These are phyloP conservation scores for Polytrichum commune DNA, from an alignment of 225 moss, liverwort and hornwort species.

Conservation along the genomic window DNA sequence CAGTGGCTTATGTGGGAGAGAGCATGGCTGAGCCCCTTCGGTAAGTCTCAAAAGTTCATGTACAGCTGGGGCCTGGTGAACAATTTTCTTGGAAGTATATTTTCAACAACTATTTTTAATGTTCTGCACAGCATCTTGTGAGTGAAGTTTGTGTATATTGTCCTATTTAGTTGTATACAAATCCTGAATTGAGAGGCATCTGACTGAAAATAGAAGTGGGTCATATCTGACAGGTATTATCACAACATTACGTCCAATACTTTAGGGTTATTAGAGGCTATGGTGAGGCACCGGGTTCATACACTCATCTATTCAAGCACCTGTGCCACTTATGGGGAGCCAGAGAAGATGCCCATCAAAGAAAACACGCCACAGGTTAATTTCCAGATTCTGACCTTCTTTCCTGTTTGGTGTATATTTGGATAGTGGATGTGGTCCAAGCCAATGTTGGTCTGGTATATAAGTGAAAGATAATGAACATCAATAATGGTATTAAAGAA, in stretches of 20 bases:
- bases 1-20: slow-evolving; percentile 93
- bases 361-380: slow-evolving; percentile 74
- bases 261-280: slow-evolving; percentile 73
- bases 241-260: slow-evolving; percentile 94
- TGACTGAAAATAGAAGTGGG: too few relatives aligned
- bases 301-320: slow-evolving; percentile 94
- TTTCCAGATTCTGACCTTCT: background rate
- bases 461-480: too few relatives aligned
- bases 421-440: background rate
- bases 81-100: background rate
- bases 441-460: background rate
- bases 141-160: too few relatives aligned
- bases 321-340: slow-evolving; percentile 96
- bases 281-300: slow-evolving; percentile 75
- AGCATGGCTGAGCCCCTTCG: slow-evolving; percentile 82
- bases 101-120: too few relatives aligned
- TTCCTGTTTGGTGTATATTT: background rate
- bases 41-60: slow-evolving; percentile 19
- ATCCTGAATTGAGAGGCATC: too few relatives aligned
- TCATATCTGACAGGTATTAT: slow-evolving; percentile 61
- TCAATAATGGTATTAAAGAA: too few relatives aligned
- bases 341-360: slow-evolving; percentile 77
- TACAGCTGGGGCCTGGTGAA: background rate
- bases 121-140: too few relatives aligned
- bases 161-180: too few relatives aligned